Conservation (phyloP, 2,329 filamentous ascomycete genomes). For the Trichoderma asperellum region DNA sequence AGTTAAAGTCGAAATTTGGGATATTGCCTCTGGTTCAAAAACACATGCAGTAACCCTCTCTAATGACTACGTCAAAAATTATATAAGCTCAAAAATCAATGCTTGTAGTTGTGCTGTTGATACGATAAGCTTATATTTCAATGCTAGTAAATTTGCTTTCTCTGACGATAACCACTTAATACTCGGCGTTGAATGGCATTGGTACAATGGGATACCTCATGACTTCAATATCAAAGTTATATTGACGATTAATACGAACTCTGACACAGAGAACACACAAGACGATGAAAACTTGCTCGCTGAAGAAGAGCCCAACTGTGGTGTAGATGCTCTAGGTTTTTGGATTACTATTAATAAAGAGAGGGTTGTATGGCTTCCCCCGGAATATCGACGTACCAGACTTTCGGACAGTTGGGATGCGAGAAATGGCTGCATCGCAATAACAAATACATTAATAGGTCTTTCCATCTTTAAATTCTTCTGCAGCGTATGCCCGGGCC, state of each 20-base stretch:
- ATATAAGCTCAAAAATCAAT: neutral
- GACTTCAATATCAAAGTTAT: too few species aligned
- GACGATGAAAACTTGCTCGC: rapidly evolving
- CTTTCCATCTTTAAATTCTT: neutral
- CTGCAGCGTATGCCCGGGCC: neutral
- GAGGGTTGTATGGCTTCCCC: neutral
- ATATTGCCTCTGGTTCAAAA: neutral
- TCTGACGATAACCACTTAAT: neutral
- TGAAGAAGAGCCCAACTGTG: neutral
- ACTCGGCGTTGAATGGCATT: neutral
- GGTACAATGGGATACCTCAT: too few species aligned
- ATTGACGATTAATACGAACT: too few species aligned
- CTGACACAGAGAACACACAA: too few species aligned
- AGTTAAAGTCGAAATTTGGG: neutral
- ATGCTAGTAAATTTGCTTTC: neutral
- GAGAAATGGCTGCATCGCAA: neutral
- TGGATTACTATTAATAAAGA: neutral
- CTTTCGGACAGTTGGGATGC: too few species aligned
- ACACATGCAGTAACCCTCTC: too few species aligned
- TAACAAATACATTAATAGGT: neutral
- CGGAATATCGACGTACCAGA: neutral
- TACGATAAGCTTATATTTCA: neutral
- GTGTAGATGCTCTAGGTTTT: neutral
- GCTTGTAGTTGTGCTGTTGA: too few species aligned
- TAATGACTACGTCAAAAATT: neutral